phyloP scores from a whole-genome alignment of 306 rosid genomes.

The Geum urbanum region DNA sequence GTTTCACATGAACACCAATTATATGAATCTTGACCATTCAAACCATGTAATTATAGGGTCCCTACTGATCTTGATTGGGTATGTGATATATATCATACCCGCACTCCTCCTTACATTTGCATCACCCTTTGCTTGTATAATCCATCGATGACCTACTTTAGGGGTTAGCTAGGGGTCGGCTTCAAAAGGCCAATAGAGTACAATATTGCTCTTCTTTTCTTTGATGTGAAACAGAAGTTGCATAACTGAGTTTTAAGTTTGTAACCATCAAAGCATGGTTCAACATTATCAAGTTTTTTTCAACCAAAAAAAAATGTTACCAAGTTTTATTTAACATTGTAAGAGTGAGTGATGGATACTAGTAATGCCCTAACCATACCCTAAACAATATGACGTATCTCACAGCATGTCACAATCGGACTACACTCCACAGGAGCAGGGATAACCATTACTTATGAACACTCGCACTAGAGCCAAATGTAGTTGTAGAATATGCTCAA shows the following conservation, averaged over 20 bases:
- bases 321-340: no score
- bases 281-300: not conserved
- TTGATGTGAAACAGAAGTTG: slow-evolving; percentile 41
- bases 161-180: slow-evolving; percentile 19
- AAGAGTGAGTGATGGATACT: no score
- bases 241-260: slow-evolving; percentile 20
- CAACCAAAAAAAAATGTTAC: no score
- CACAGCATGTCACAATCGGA: no score
- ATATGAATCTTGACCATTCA: slow-evolving; percentile 93
- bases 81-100: slow-evolving; percentile 16
- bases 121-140: slow-evolving; percentile 14
- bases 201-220: slow-evolving; percentile 47
- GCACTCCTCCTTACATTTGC: slow-evolving; percentile 33
- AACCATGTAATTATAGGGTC: slow-evolving; percentile 39
- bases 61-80: slow-evolving; percentile 27
- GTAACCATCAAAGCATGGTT: slow-evolving; percentile 24
- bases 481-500: no score
- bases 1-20: slow-evolving; percentile 47
- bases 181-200: slow-evolving; percentile 26
- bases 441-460: no score
- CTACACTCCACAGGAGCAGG: no score
- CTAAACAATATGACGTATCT: no score
- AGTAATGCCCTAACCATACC: no score
- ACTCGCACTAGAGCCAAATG: no score
- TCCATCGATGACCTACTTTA: slow-evolving; percentile 44